These are phyloP conservation scores for Tuctoria greenei DNA, from an alignment of 176 grass and related monocot species.

Conservation along the genomic window DNA sequence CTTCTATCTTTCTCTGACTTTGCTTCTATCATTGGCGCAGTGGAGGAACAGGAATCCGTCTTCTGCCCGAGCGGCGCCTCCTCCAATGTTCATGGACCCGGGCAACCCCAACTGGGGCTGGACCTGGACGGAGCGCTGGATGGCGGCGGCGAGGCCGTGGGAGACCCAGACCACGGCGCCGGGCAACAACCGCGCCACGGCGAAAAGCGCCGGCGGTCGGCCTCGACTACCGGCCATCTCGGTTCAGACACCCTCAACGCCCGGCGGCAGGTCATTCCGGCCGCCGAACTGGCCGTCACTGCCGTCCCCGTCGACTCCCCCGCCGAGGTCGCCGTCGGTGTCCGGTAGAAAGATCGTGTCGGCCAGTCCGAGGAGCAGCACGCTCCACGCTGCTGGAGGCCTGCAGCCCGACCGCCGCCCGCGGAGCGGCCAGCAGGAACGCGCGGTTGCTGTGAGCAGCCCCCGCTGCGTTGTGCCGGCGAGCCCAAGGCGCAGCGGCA, in stretches of 20 bases:
- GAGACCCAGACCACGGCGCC: slow-evolving; percentile 41
- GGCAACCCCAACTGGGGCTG: slow-evolving; percentile 87
- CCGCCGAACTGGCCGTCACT: slow-evolving; percentile 32
- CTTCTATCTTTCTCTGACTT: slow-evolving; percentile 2
- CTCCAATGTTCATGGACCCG: slow-evolving; percentile 62
- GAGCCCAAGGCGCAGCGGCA: slow-evolving; percentile 8
- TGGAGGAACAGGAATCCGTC: slow-evolving; percentile 68
- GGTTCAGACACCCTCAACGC: slow-evolving; percentile 33
- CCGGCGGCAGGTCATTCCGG: slow-evolving; percentile 21
- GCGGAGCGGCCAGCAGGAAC: slow-evolving; percentile 25
- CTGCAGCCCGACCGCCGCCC: slow-evolving; percentile 19
- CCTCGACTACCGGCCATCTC: neutral
- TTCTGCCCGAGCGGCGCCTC: slow-evolving; percentile 41
- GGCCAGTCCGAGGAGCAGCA: slow-evolving; percentile 16
- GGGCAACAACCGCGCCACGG: slow-evolving; percentile 14
- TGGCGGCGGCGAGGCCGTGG: slow-evolving; percentile 66
- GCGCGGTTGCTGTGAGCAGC: neutral
- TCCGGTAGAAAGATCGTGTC: neutral
- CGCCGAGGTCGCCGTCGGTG: slow-evolving; percentile 16
- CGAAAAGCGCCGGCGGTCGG: slow-evolving; percentile 5
- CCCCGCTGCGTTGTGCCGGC: slow-evolving; percentile 13
- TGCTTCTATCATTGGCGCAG: slow-evolving; percentile 27
- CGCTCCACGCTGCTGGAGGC: slow-evolving; percentile 11
- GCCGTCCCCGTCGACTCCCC: slow-evolving; percentile 27
- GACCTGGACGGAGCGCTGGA: slow-evolving; percentile 82